Conservation (phyloP, 129 eudicot species). For the Artemisia annua region DNA sequence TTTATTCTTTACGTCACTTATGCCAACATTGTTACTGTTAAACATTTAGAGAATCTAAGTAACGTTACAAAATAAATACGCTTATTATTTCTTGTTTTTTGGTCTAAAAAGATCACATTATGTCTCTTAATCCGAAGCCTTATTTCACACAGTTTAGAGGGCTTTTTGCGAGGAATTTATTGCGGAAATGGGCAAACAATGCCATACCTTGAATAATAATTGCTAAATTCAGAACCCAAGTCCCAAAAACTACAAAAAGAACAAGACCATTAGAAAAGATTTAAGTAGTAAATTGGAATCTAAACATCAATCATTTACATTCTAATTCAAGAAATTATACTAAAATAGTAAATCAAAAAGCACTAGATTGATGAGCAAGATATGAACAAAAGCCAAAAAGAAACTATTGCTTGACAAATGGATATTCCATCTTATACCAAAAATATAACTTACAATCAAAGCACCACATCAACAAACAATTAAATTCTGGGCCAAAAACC, state of each 20-base stretch:
- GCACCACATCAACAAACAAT: slow-evolving; percentile 19
- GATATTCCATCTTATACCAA: slow-evolving; percentile 43
- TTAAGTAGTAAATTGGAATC: slow-evolving; percentile 8
- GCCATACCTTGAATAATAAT: slow-evolving; percentile 27
- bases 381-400: slow-evolving; percentile 13
- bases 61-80: too few relatives aligned
- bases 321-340: slow-evolving; percentile 10
- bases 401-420: slow-evolving; percentile 39
- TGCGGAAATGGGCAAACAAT: background rate
- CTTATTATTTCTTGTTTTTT: too few relatives aligned
- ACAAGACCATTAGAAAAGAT: slow-evolving; percentile 19
- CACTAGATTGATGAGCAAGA: slow-evolving; percentile 1
- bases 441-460: slow-evolving; percentile 17
- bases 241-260: slow-evolving; percentile 29
- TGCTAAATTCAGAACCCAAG: slow-evolving; percentile 12
- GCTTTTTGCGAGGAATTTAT: background rate
- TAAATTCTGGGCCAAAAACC: slow-evolving; percentile 14
- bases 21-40: too few relatives aligned
- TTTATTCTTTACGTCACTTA: too few relatives aligned
- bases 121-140: background rate
- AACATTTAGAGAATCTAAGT: too few relatives aligned
- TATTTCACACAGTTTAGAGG: background rate
- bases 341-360: slow-evolving; percentile 16
- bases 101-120: background rate
- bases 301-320: slow-evolving; percentile 14